Evolutionary conservation across 2,329 filamentous ascomycete genomes (phyloP).

Genomic region (Fusarium temperatum): DNA sequence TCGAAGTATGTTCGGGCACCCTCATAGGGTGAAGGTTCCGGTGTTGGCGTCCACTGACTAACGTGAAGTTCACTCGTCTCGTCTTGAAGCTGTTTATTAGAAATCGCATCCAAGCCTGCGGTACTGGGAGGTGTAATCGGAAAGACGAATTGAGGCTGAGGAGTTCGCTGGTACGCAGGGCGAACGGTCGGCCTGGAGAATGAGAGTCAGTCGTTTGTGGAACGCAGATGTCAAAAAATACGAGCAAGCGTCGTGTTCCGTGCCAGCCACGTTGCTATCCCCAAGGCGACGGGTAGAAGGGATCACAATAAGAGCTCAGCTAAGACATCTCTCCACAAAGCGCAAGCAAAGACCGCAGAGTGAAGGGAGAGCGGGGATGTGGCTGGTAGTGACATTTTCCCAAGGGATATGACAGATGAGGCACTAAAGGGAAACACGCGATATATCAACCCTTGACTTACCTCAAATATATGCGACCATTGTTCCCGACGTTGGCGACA

Average conservation of each 20-base stretch:
- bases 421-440: slow-evolving; percentile 10
- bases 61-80: slow-evolving; percentile 43
- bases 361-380: slow-evolving; percentile 27
- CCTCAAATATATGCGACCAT: slow-evolving; percentile 84
- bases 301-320: slow-evolving; percentile 16
- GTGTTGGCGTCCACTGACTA: slow-evolving; percentile 56
- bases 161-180: slow-evolving; percentile 68
- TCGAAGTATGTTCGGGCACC: slow-evolving; percentile 48
- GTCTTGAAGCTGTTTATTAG: slow-evolving; percentile 40
- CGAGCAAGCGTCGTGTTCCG: slow-evolving; percentile 15
- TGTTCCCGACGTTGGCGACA: slow-evolving; percentile 83
- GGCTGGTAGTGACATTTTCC: slow-evolving; percentile 23
- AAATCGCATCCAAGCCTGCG: slow-evolving; percentile 61
- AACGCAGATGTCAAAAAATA: slow-evolving; percentile 25
- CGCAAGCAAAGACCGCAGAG: slow-evolving; percentile 12
- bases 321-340: slow-evolving; percentile 30
- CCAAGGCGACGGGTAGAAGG: slow-evolving; percentile 6
- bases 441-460: slow-evolving; percentile 50
- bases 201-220: slow-evolving; percentile 32
- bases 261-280: slow-evolving; percentile 23
- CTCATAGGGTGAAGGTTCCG: slow-evolving; percentile 49
- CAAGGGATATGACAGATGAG: slow-evolving; percentile 7
- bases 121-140: slow-evolving; percentile 69
- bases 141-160: slow-evolving; percentile 68
- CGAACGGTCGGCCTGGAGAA: slow-evolving; percentile 66